Evolutionary conservation across 768 basidiomycete genomes (phyloP), one percentile per base, ranked within the genome.

Genomic region (Russula lepida): DNA sequence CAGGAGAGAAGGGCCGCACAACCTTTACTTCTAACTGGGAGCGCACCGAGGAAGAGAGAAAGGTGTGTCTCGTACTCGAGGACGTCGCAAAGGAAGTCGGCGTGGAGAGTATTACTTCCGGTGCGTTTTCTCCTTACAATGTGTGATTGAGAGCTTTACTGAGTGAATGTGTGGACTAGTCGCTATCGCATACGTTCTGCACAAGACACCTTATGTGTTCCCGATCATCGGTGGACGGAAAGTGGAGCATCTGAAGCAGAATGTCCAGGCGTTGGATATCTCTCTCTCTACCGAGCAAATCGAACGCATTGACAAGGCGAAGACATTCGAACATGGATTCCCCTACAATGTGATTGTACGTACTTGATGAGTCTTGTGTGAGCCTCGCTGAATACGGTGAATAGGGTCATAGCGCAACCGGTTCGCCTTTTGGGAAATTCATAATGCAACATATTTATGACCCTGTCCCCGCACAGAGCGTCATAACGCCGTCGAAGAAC

Each of bases 171-270:
- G 13, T 21, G 35, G 51, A 47, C 21, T 25, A 78, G 79, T 81
- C 4, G 80, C 80, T 11, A 78, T 84, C 60, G 79, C 80, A 13
- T 83, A 81, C 60, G 70, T 83, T 12, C 71, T 83, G 71, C 78
- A 81, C 46, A 84, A 83, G 68, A 73, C 77, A 6, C 76, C 78
- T 0, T 81, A 74, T 54, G 79, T 81, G 0, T 82, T 82, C 70
- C 80, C 80, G 0, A 73, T 82, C 59, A 68, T 82, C 32, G 80
- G 81, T 4, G 77, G 79, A 0, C 74, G 80, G 54, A 84, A 81
- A 65, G 69, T 81, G 46, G 80, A 81, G 67, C 79, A 84, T 37
- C 68, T 84, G 21, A 50, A 71, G 46, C 75, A 75, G 47, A 84
- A 83, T 65, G 57, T 83, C 21, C 75, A 82, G 65, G 80, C 81